phyloP scores from a whole-genome alignment of 2,329 filamentous ascomycete species.

The Rutstroemia sp. region DNA sequence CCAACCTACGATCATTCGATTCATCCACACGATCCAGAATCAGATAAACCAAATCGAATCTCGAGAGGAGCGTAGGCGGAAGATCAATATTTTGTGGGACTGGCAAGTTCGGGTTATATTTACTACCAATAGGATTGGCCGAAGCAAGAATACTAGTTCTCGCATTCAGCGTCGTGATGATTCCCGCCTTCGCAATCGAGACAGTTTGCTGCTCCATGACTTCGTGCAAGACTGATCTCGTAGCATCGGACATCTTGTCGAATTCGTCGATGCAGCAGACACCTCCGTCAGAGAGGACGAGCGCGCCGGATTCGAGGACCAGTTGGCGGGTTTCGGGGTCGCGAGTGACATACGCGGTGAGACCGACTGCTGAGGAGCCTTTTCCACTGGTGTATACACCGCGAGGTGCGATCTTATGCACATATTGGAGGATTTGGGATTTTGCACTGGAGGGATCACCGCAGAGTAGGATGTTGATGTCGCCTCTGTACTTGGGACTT shows the following conservation, averaged over 20 bases:
- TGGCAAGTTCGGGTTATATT: constrained; percentile 92
- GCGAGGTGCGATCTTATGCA: constrained; percentile 95
- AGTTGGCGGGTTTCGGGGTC: constrained; percentile 67
- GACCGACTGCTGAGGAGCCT: constrained; percentile 67
- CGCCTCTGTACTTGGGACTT: constrained; percentile 89
- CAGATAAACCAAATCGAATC: constrained; percentile 95
- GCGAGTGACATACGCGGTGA: constrained; percentile 70
- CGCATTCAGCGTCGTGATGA: constrained; percentile 86
- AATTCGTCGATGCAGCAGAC: constrained; percentile 76
- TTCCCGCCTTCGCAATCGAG: constrained; percentile 70
- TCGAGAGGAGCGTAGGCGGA: constrained; percentile 85
- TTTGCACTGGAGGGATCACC: constrained; percentile 96
- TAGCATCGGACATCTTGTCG: constrained; percentile 72
- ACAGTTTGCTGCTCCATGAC: constrained; percentile 78
- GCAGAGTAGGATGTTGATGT: constrained; percentile 94
- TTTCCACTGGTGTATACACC: constrained; percentile 73
- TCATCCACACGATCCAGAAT: constrained; percentile 93
- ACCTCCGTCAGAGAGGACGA: constrained; percentile 67
- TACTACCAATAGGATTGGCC: constrained; percentile 94
- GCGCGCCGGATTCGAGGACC: constrained; percentile 66
- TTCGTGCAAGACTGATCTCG: constrained; percentile 68
- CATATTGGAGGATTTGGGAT: constrained; percentile 87
- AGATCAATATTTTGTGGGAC: constrained; percentile 98
- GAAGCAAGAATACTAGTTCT: constrained; percentile 93
- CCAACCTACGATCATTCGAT: constrained; percentile 77